These are phyloP conservation scores for Xylariomycetidae sp. DNA, from an alignment of 2,329 filamentous ascomycete genomes.

Conservation along the genomic window DNA sequence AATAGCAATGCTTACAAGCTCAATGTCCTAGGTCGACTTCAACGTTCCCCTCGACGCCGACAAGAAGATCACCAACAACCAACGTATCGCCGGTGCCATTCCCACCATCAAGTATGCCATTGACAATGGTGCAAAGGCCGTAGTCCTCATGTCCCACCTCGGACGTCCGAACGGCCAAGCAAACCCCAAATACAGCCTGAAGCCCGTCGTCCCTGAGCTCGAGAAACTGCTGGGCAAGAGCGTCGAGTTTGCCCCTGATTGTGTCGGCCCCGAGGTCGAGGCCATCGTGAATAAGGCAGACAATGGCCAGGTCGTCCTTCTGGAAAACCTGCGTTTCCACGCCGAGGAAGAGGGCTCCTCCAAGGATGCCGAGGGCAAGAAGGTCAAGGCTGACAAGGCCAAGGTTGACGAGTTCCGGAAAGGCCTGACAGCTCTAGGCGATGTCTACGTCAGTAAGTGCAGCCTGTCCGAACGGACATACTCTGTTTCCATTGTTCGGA, in stretches of 20 bases:
- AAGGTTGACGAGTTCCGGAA: slow-evolving; percentile 93
- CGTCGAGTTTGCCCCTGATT: slow-evolving; percentile 87
- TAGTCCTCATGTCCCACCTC: slow-evolving; percentile 97
- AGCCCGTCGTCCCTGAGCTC: slow-evolving; percentile 85
- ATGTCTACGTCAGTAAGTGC: slow-evolving; percentile 87
- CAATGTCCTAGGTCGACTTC: slow-evolving; percentile 90
- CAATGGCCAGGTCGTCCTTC: slow-evolving; percentile 77
- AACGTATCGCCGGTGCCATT: slow-evolving; percentile 93
- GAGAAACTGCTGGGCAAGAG: slow-evolving; percentile 83
- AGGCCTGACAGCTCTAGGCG: slow-evolving; percentile 87
- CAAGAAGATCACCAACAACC: slow-evolving; percentile 95
- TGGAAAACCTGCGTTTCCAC: slow-evolving; percentile 99
- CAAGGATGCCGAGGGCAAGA: slow-evolving; percentile 92
- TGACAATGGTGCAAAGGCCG: slow-evolving; percentile 84
- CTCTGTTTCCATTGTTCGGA: too few relatives aligned
- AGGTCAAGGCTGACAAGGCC: slow-evolving; percentile 94
- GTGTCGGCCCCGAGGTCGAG: slow-evolving; percentile 85
- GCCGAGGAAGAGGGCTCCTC: slow-evolving; percentile 95
- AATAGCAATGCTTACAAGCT: too few relatives aligned
- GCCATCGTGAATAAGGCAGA: slow-evolving; percentile 79
- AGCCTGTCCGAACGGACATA: too few relatives aligned
- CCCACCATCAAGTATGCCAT: slow-evolving; percentile 94
- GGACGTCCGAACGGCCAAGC: slow-evolving; percentile 87
- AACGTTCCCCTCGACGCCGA: slow-evolving; percentile 93
- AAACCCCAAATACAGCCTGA: slow-evolving; percentile 91